Conservation (phyloP, 2,329 filamentous ascomycete genomes). For the Fusarium scirpi region DNA sequence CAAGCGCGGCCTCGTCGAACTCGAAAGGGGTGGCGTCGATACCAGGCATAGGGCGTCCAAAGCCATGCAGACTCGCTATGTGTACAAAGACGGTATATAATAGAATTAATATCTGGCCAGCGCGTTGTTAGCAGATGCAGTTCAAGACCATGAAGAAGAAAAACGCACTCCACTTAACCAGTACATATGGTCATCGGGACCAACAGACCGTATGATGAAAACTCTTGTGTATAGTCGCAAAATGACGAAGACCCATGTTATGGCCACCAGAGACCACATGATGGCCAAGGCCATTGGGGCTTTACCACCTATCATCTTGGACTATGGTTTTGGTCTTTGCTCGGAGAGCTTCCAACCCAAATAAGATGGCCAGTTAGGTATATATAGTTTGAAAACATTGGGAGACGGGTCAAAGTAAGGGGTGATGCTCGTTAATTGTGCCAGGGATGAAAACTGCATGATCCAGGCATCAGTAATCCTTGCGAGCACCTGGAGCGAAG, state of each 20-base stretch:
- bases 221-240: conserved; percentile 54
- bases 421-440: no score
- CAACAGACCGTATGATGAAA: conserved; percentile 44
- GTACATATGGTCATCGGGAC: conserved; percentile 52
- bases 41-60: conserved; percentile 47
- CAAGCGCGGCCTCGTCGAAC: conserved; percentile 36
- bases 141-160: no score
- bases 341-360: no score
- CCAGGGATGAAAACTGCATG: no score
- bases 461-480: no score
- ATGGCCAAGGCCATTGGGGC: conserved; percentile 39
- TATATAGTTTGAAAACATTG: no score
- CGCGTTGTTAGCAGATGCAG: not conserved
- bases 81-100: conserved; percentile 50
- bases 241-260: conserved; percentile 48
- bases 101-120: conserved; percentile 41
- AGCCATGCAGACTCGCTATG: conserved; percentile 50
- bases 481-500: no score
- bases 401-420: no score
- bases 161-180: conserved; percentile 9
- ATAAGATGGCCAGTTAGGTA: no score
- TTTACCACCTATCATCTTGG: conserved; percentile 36
- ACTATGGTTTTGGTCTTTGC: not conserved
- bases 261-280: conserved; percentile 44
- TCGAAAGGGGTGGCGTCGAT: conserved; percentile 27